Evolutionary conservation across 805 yeast genomes (phyloP).

Genomic region (Ogataea allantospora): DNA sequence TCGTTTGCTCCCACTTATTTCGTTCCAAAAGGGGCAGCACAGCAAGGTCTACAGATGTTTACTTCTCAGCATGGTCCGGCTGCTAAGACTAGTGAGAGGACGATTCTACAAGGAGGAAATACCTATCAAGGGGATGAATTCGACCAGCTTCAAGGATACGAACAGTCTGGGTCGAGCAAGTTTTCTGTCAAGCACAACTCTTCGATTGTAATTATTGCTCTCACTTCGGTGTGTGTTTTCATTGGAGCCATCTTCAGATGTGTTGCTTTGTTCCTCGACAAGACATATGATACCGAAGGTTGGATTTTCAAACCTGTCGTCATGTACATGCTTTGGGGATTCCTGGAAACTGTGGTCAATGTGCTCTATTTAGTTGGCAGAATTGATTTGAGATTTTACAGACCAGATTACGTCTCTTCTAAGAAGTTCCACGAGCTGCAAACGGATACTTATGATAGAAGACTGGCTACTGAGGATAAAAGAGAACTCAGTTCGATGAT

Average conservation of each 20-base stretch:
- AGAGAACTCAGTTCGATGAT: neutral
- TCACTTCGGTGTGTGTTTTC: slow-evolving; percentile 49
- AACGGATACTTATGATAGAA: too few relatives aligned
- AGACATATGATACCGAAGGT: slow-evolving; percentile 32
- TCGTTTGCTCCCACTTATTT: slow-evolving; percentile 58
- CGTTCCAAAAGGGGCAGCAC: slow-evolving; percentile 52
- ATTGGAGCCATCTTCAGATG: slow-evolving; percentile 51
- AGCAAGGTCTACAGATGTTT: slow-evolving; percentile 28
- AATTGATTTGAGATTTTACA: slow-evolving; percentile 74
- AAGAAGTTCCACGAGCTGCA: too few relatives aligned
- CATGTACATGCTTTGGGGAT: slow-evolving; percentile 70
- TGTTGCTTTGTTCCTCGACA: slow-evolving; percentile 42
- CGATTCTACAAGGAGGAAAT: slow-evolving; percentile 30
- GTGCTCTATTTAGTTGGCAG: slow-evolving; percentile 59
- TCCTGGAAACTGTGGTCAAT: slow-evolving; percentile 57
- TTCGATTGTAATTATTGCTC: slow-evolving; percentile 45
- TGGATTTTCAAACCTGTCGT: slow-evolving; percentile 54
- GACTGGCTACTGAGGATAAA: slow-evolving; percentile 4
- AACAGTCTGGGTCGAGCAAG: slow-evolving; percentile 20
- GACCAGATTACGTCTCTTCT: slow-evolving; percentile 63
- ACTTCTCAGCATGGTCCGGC: slow-evolving; percentile 18
- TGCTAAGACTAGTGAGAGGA: slow-evolving; percentile 24
- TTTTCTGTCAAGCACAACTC: slow-evolving; percentile 44
- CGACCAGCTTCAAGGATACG: slow-evolving; percentile 24
- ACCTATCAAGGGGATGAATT: slow-evolving; percentile 10